A percentile compares a stretch with the other conserved stretches of the same genome.
These are phyloP conservation scores for Aspergillus viridinutans DNA, from an alignment of 2,329 filamentous ascomycete genomes.

Conservation along the genomic window DNA sequence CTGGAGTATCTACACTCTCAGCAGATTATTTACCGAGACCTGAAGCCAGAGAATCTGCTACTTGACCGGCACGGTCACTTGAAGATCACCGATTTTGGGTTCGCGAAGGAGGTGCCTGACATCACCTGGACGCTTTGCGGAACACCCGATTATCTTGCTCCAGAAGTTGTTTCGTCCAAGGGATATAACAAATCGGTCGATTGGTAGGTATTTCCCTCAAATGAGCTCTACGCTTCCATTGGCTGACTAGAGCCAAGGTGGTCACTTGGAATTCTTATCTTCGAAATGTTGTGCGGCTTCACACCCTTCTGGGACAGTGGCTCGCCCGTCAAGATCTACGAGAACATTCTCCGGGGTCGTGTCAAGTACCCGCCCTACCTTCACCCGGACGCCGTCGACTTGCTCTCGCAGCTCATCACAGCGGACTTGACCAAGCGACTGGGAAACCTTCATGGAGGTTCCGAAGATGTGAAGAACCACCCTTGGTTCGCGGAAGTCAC, in stretches of 20 bases:
- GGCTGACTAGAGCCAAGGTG: slow-evolving; percentile 59
- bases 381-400: slow-evolving; percentile 86
- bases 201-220: slow-evolving; percentile 62
- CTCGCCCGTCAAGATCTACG: slow-evolving; percentile 98
- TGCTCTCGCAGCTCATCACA: slow-evolving; percentile 90
- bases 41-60: slow-evolving; percentile 92
- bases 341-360: slow-evolving; percentile 93
- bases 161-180: slow-evolving; percentile 97
- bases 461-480: slow-evolving; percentile 90
- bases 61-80: slow-evolving; percentile 90
- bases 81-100: slow-evolving; percentile 98
- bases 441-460: slow-evolving; percentile 87
- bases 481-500: slow-evolving; percentile 97
- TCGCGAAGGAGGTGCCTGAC: slow-evolving; percentile 95
- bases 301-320: slow-evolving; percentile 99
- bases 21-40: slow-evolving; percentile 95
- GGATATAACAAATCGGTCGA: slow-evolving; percentile 99
- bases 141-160: slow-evolving; percentile 94
- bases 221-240: background rate
- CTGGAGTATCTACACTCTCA: slow-evolving; percentile 91
- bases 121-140: slow-evolving; percentile 99
- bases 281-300: slow-evolving; percentile 98
- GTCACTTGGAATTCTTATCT: slow-evolving; percentile 96
- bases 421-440: slow-evolving; percentile 90
- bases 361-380: slow-evolving; percentile 98